Base-by-base conservation (phyloP, 2,329 filamentous ascomycete genomes). In the Sarocladium kiliense region DNA sequence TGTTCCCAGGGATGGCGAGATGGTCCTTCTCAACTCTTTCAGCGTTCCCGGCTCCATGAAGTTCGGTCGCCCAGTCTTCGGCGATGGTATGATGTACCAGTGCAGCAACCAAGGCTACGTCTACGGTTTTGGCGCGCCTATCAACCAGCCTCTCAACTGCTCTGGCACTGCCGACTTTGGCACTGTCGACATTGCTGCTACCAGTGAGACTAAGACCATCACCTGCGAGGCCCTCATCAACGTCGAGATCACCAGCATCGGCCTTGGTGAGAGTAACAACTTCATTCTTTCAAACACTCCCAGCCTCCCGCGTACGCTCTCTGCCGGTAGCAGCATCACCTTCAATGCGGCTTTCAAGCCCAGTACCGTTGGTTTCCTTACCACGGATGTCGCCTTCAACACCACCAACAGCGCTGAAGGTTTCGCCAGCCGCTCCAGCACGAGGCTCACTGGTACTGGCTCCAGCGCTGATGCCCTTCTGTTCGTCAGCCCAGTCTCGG, bases 11-110 rank as follows among this genome's bases (percentile, higher is more conserved):
- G 71, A 75, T 23, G 77, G 76, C 0, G 57, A 65, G 1, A 63
- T 84, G 49, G 76, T 68, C 1, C 66, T 77, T 53, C 72, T 83
- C 58, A 75, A 77, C 30, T 72, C 72, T 1, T 81, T 82, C 59
- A 76, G 75, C 25, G 71, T 82, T 12, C 69, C 74, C 0, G 78
- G 77, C 0, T 73, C 77, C 3, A 77, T 73, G 45, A 84, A 84
- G 65, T 84, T 84, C 58, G 77, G 76, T 2, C 73, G 80, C 2
- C 78, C 81, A 1, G 78, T 81, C 2, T 84, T 84, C 55, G 81
- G 81, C 6, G 73, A 84, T 56, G 79, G 77, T 0, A 73, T 76
- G 55, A 74, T 77, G 2, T 84, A 83, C 57, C 64, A 83, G n/a
- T 78, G 77, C 10, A 79, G 76, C 1, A 77, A 68, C 2, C 65